Conservation (phyloP, 768 basidiomycete genomes). For the Gautieria morchelliformis region DNA sequence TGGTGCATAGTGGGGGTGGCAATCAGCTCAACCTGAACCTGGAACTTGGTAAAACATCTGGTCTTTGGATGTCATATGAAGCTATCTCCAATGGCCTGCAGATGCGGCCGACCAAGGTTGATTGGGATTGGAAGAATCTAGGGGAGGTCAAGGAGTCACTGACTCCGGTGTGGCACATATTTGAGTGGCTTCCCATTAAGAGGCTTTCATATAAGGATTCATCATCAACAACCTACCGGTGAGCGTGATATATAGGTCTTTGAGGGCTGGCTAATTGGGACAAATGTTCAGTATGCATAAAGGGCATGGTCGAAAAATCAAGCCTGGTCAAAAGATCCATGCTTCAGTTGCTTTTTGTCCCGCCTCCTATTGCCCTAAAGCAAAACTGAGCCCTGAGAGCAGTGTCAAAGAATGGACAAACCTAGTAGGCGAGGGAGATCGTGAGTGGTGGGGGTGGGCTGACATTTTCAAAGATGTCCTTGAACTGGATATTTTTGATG, state of each 20-base stretch:
- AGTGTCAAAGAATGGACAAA: too few species aligned
- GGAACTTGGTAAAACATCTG: slow-evolving; percentile 11
- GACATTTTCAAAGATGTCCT: too few species aligned
- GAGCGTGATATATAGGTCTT: not conserved
- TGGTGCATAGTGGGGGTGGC: slow-evolving; percentile 15
- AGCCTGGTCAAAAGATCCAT: slow-evolving; percentile 11
- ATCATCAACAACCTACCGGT: not conserved
- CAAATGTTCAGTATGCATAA: too few species aligned
- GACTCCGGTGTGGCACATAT: not conserved
- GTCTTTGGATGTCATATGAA: slow-evolving; percentile 27
- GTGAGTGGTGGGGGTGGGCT: too few species aligned
- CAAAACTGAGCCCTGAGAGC: too few species aligned
- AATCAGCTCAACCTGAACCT: slow-evolving; percentile 6
- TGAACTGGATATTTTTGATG: too few species aligned
- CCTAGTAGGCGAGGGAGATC: too few species aligned
- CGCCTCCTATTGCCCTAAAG: too few species aligned
- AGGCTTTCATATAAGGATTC: not conserved
- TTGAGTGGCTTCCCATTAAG: not conserved
- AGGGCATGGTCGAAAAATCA: slow-evolving; percentile 9
- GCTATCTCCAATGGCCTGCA: slow-evolving; percentile 18
- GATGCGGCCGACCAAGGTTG: slow-evolving; percentile 8
- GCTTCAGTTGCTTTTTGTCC: too few species aligned
- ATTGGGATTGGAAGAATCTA: slow-evolving; percentile 5
- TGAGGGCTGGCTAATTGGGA: not conserved
- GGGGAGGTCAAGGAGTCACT: not conserved